Conservation (phyloP, 2,329 filamentous ascomycete genomes). For the Penicillium sp. region DNA sequence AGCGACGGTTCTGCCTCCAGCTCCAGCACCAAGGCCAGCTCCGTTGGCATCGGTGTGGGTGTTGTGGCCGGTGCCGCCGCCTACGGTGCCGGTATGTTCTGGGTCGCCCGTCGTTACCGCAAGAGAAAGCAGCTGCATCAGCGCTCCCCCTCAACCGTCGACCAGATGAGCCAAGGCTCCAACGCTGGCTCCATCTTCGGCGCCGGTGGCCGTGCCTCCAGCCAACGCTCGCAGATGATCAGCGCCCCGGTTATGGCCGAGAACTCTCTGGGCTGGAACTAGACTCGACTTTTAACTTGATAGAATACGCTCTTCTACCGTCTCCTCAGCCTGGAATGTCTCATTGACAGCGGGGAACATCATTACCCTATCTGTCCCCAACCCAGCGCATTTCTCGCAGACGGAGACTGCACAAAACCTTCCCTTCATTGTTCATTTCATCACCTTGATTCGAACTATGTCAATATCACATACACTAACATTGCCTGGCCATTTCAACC, state of each 20-base stretch:
- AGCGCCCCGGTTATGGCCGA: conserved; percentile 87
- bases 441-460: conserved; percentile 22
- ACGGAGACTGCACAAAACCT: conserved; percentile 25
- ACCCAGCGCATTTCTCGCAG: background rate
- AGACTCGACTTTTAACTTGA: conserved; percentile 32
- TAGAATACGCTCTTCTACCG: conserved; percentile 3
- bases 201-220: conserved; percentile 51
- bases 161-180: conserved; percentile 64
- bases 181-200: conserved; percentile 39
- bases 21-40: conserved; percentile 44
- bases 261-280: conserved; percentile 96
- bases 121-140: conserved; percentile 75
- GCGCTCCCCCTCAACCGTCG: conserved; percentile 68
- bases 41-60: conserved; percentile 69
- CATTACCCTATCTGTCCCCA: background rate
- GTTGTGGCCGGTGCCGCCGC: conserved; percentile 74
- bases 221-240: conserved; percentile 72
- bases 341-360: background rate
- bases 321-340: background rate
- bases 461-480: conserved; percentile 28
- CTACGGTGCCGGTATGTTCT: conserved; percentile 94
- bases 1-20: conserved; percentile 51
- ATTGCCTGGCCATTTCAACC: conserved; percentile 22
- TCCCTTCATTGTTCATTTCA: conserved; percentile 23
- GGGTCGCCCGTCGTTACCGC: conserved; percentile 86